Conservation (phyloP, 768 basidiomycete species). For the Boletus patriciae region DNA sequence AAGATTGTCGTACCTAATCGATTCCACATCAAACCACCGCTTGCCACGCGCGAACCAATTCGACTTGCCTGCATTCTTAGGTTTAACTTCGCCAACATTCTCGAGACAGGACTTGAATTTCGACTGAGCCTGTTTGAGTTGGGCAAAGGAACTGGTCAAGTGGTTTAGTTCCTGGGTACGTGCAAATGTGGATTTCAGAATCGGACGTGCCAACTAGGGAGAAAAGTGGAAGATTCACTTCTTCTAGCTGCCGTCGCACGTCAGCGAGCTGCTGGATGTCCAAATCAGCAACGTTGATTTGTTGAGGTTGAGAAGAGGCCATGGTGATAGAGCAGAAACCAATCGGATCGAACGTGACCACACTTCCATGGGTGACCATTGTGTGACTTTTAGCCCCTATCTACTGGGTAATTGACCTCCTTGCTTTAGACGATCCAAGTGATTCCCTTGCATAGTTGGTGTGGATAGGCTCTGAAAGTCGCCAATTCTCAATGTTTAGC, state of each 20-base stretch:
- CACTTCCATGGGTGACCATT: not conserved
- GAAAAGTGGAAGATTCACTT: constrained; percentile 46
- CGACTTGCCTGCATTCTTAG: constrained; percentile 57
- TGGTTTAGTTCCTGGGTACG: constrained; percentile 80
- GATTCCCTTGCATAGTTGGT: not conserved
- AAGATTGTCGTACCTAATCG: constrained; percentile 78
- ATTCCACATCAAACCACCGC: not conserved
- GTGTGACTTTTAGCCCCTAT: constrained; percentile 15
- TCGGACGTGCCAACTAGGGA: not conserved
- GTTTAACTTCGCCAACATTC: constrained; percentile 73
- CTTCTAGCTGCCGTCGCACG: constrained; percentile 89
- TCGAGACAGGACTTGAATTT: constrained; percentile 90
- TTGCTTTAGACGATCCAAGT: too few relatives aligned
- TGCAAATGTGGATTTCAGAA: not conserved
- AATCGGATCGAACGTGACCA: constrained; percentile 5
- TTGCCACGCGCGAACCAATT: not conserved
- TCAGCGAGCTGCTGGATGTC: constrained; percentile 85
- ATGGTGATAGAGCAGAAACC: constrained; percentile 21
- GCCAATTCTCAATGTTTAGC: not conserved
- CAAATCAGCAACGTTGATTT: constrained; percentile 79
- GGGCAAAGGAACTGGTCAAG: constrained; percentile 86
- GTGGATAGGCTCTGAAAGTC: not conserved
- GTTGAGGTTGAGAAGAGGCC: constrained; percentile 54
- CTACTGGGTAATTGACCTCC: not conserved
- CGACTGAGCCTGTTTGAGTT: constrained; percentile 88